Evolutionary conservation across 2,329 filamentous ascomycete genomes (phyloP).

Genomic region (Tolypocladium tropicale): DNA sequence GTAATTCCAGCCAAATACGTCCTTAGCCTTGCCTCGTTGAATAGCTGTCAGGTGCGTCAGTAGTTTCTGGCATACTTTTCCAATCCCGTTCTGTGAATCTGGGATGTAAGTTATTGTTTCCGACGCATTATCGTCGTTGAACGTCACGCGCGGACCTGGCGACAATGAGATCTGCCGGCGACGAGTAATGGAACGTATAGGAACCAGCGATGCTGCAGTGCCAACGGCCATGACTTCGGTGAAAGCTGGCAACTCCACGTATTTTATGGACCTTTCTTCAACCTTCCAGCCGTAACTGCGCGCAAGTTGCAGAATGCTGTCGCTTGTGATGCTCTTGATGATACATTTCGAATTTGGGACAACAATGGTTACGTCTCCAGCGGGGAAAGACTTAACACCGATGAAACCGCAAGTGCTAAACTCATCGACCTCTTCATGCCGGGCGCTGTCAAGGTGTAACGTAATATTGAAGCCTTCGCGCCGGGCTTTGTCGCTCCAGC

Average conservation of each 20-base stretch:
- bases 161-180: no score
- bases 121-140: no score
- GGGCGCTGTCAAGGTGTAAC: conserved; percentile 80
- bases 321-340: conserved; percentile 77
- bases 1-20: no score
- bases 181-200: conserved; percentile 82
- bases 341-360: conserved; percentile 79
- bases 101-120: no score
- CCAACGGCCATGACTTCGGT: conserved; percentile 81
- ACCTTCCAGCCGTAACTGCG: conserved; percentile 73
- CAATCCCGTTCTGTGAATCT: no score
- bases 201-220: conserved; percentile 82
- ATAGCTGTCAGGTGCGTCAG: no score
- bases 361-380: conserved; percentile 57
- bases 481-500: conserved; percentile 75
- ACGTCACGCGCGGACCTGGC: no score
- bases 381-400: conserved; percentile 54
- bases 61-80: no score
- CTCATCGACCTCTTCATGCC: conserved; percentile 79
- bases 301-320: conserved; percentile 68
- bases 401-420: conserved; percentile 94
- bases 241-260: conserved; percentile 44
- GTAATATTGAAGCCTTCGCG: conserved; percentile 84
- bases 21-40: no score
- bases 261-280: conserved; percentile 62